Evolutionary conservation across 768 basidiomycete genomes (phyloP), one percentile per base, ranked within the genome.

Genomic region (Trametes maxima): DNA sequence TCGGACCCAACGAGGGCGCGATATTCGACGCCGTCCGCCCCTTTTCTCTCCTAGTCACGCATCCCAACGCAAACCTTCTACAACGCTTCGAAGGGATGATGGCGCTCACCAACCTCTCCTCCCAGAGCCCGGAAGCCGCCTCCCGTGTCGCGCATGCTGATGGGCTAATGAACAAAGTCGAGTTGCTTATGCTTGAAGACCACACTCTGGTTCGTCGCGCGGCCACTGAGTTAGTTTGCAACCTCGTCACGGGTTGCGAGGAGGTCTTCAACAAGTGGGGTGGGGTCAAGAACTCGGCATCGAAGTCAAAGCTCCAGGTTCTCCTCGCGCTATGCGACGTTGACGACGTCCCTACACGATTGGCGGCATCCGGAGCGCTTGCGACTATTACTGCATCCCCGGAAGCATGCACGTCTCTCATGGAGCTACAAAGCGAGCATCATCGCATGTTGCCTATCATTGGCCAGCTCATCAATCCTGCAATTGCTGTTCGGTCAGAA

Each of bases 31-130:
- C 86, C n/a, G 85, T 97, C 57, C 82, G 88, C 2, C 95, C 95
- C 0, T 79, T 98, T 51, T 83, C 89, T 10, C 70, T 85, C 28
- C 77, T 97, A 57, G 79, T 98, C 37, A 82, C 85, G 42, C 86
- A 90, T 69, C 75, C 85, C 1, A 80, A 84, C 0, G 83, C 92
- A 10, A 87, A 76, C 47, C 82, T 90, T 36, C 77, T 98, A 6
- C 94, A 97, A 69, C 83, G 83, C 42, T 99, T 99, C 68, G 97
- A 99, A 73, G 86, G 87, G 3, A 79, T 95, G 67, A 98, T 98
- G 96, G 95, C 94, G 1, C 80, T 99, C 54, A 99, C 97, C 8
- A 99, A 99, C 72, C 76, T 98, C 44, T 88, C 96, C 0, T 95
- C 94, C 17, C 82, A 92, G 53, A 84, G 83, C 50, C 77, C 85